Conservation (phyloP, 768 basidiomycete genomes). For the Termitomyces sp. region DNA sequence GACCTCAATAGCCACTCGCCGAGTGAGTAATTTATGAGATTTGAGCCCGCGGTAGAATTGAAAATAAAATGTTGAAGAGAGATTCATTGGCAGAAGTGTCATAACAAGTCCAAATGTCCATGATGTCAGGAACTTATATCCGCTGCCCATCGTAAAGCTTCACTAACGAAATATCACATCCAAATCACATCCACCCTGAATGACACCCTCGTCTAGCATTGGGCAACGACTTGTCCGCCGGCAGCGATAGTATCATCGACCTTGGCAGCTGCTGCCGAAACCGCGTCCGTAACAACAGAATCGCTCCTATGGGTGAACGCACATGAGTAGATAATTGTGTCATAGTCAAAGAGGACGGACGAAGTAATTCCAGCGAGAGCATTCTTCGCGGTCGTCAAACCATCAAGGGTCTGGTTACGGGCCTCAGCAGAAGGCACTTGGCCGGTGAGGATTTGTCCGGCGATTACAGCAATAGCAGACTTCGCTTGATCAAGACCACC, state of each 20-base stretch:
- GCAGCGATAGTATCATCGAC: conserved; percentile 18
- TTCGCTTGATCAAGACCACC: conserved; percentile 17
- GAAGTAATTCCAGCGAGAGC: conserved; percentile 20
- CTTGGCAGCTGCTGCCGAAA: conserved; percentile 12
- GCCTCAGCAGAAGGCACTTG: conserved; percentile 17
- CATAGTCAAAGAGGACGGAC: conserved; percentile 5
- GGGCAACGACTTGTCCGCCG: conserved; percentile 16
- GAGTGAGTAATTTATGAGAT: not conserved
- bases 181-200: not conserved
- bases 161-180: not conserved
- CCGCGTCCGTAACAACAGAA: conserved; percentile 15
- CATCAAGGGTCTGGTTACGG: conserved; percentile 17
- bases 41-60: not conserved
- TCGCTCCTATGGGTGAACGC: conserved; percentile 11
- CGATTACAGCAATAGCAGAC: conserved; percentile 19
- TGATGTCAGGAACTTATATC: not conserved
- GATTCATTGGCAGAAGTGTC: not conserved
- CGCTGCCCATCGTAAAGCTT: not conserved
- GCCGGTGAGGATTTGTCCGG: conserved; percentile 14
- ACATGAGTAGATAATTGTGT: not conserved
- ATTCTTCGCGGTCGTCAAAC: conserved; percentile 14
- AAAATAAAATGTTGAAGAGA: not conserved
- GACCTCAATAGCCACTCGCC: too few relatives aligned
- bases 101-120: not conserved
- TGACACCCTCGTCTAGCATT: conserved; percentile 9